These are phyloP conservation scores for Lactarius hengduanensis DNA, from an alignment of 768 basidiomycete genomes.

Conservation along the genomic window DNA sequence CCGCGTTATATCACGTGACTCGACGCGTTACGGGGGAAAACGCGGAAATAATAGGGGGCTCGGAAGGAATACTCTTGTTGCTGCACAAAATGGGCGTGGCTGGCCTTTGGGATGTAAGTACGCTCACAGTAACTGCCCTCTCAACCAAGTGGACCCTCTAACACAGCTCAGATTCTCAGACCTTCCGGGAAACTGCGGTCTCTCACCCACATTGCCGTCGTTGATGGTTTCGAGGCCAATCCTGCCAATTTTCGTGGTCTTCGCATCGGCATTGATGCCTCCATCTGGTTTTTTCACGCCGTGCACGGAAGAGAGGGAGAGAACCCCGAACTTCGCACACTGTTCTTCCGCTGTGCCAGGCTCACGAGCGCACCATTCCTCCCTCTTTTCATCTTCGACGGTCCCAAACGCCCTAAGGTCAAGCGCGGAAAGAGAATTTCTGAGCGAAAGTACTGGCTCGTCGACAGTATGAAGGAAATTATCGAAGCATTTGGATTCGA, in stretches of 20 bases:
- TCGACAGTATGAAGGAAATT: constrained; percentile 73
- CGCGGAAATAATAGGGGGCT: too few species aligned
- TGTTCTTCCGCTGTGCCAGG: constrained; percentile 82
- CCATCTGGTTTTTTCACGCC: constrained; percentile 78
- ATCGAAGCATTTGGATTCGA: constrained; percentile 80
- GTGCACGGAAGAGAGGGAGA: constrained; percentile 75
- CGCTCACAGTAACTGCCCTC: constrained; percentile 19
- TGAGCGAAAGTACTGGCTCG: constrained; percentile 59
- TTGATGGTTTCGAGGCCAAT: constrained; percentile 72
- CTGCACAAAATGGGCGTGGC: constrained; percentile 19
- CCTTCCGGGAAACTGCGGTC: constrained; percentile 73
- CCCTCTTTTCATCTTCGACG: constrained; percentile 91
- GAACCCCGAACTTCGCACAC: constrained; percentile 80
- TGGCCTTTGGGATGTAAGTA: constrained; percentile 4
- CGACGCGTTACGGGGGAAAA: too few species aligned
- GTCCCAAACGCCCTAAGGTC: constrained; percentile 74
- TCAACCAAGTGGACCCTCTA: constrained; percentile 27
- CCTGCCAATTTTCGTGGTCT: constrained; percentile 38
- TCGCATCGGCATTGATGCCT: constrained; percentile 84
- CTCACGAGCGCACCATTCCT: constrained; percentile 77
- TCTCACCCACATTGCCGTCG: constrained; percentile 70
- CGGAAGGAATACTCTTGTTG: too few species aligned
- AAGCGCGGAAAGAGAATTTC: constrained; percentile 77
- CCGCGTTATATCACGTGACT: too few species aligned
- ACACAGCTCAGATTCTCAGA: constrained; percentile 51